Conservation (phyloP, 2,329 filamentous ascomycete species). For the Bertia moriformis region DNA sequence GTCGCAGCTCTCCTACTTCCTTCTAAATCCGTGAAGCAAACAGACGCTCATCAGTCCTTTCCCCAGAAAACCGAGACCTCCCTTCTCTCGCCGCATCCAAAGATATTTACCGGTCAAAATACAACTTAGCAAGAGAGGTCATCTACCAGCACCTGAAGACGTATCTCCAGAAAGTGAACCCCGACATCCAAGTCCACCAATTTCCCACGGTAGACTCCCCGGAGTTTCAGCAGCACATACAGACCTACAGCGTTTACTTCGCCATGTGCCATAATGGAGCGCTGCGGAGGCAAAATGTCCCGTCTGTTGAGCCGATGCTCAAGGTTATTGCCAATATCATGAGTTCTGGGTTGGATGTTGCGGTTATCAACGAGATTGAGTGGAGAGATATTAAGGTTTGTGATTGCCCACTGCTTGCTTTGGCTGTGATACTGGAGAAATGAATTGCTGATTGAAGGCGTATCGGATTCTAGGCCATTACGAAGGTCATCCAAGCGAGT, state of each 20-base stretch:
- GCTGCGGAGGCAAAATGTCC: background rate
- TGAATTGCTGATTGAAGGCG: background rate
- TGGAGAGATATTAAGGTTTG: background rate
- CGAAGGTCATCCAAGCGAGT: background rate
- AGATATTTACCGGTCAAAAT: constrained; percentile 14
- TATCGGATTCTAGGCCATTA: background rate
- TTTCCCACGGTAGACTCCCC: background rate
- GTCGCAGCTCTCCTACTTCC: constrained; percentile 36
- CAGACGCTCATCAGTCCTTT: constrained; percentile 12
- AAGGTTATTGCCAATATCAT: background rate
- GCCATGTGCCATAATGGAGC: background rate
- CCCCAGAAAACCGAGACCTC: constrained; percentile 18
- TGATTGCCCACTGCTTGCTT: background rate
- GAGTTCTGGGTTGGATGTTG: background rate
- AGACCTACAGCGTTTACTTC: background rate
- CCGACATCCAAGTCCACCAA: background rate
- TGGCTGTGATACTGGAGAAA: no score
- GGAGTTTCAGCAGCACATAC: background rate
- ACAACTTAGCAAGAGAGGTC: background rate
- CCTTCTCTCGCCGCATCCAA: background rate
- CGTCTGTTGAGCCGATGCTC: background rate
- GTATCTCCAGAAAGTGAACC: background rate
- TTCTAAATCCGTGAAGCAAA: no score
- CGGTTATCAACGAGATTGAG: constrained; percentile 1
- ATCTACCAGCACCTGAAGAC: background rate